phyloP scores from a whole-genome alignment of 108 stramenopile genomes.

The Mediolabrus comicus region DNA sequence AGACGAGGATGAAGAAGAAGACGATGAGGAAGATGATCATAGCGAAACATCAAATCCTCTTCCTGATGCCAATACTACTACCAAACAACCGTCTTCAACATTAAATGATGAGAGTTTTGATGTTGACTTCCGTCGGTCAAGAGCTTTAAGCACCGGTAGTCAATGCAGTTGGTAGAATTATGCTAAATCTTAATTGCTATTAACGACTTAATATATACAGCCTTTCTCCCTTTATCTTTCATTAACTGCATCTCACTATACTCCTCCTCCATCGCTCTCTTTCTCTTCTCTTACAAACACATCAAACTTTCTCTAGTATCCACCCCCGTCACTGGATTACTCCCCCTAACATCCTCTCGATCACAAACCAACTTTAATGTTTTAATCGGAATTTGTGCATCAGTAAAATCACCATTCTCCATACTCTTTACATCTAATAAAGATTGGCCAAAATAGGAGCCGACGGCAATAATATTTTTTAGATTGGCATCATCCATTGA shows the following conservation, averaged over 20 bases:
- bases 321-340: conserved; percentile 87
- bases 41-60: too few species aligned
- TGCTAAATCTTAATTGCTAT: too few species aligned
- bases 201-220: too few species aligned
- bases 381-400: conserved; percentile 80
- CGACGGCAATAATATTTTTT: conserved; percentile 60
- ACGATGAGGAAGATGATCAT: conserved; percentile 18
- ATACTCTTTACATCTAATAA: conserved; percentile 60
- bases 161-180: conserved; percentile 43
- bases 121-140: conserved; percentile 41
- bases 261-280: neutral
- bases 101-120: conserved; percentile 23
- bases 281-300: conserved; percentile 45
- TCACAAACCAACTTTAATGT: conserved; percentile 65
- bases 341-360: conserved; percentile 83
- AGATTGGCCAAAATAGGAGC: conserved; percentile 72
- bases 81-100: neutral
- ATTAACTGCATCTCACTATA: too few species aligned
- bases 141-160: conserved; percentile 50
- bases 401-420: conserved; percentile 82
- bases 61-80: neutral
- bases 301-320: conserved; percentile 90
- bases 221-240: too few species aligned
- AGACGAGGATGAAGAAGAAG: conserved; percentile 14
- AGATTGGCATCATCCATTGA: conserved; percentile 78